Evolutionary conservation across 768 basidiomycete species (phyloP), one percentile per base, ranked within the genome.

Genomic region (Leucosporidium yakuticum): DNA sequence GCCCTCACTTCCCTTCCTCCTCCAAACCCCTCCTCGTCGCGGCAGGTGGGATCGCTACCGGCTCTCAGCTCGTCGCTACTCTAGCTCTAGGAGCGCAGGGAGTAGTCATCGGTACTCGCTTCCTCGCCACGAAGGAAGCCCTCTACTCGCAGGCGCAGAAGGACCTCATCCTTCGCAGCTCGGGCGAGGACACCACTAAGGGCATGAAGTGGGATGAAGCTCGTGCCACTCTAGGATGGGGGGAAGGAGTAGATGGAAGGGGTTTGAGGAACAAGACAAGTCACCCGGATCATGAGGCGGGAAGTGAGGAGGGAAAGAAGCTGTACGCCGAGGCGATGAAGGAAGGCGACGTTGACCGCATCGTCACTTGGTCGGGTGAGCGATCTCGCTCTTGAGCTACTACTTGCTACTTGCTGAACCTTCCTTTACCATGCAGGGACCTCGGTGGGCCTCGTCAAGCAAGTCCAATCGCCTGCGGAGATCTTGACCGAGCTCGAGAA

Each of bases 21-120:
- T 2, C 48, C 0, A 39, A n/a, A 6, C 70, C 70, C 9, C 53
- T 66, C 65, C 63, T 69, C 63, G 48, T 91, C 36, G 89, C 85
- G 21, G 89, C 90, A 4, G 90, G 90, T 36, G 90, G 90, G 0
- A 72, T 92, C 63, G 81, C 82, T 4, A 84, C 81, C 32, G 88
- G 89, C 23, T 76, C 80, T 0, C 87, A 90, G 64, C 75, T 89
- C 57, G 87, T 88, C 44, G 81, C 86, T 6, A 76, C 86, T 54
- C 83, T 93, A 63, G 78, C 83, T 8, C 81, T 88, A 44, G 89
- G 89, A 20, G 87, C 85, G 4, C 80, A 85, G 29, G 90, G 87
- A 4, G 86, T 79, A 15, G 86, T 86, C 36, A 74, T 87, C 27
- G 90, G 90, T 62, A 91, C 90, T 0, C 23, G 34, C 9, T 58